These are phyloP conservation scores for Lentinula sp. DNA, from an alignment of 768 basidiomycete species.

Conservation along the genomic window DNA sequence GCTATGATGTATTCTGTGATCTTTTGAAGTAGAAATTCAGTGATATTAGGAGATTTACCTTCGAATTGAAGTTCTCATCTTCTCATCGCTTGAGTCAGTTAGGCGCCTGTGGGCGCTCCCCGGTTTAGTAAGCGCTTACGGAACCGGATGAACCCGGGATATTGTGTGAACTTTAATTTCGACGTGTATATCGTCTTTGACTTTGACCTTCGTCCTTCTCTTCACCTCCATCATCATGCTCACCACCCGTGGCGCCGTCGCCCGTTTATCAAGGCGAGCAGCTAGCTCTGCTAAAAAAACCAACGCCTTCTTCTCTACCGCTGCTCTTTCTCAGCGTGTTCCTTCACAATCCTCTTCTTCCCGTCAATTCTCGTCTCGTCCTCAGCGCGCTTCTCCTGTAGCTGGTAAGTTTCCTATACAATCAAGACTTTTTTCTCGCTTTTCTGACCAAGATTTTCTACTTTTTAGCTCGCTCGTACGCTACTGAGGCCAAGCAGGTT, in stretches of 20 bases:
- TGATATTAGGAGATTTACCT: neutral
- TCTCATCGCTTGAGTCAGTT: no score
- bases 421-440: conserved; percentile 10
- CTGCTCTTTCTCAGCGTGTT: conserved; percentile 52
- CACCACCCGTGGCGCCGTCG: conserved; percentile 80
- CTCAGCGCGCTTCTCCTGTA: conserved; percentile 40
- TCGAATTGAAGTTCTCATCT: neutral
- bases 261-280: conserved; percentile 84
- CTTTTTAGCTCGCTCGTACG: conserved; percentile 72
- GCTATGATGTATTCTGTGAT: no score
- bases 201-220: neutral
- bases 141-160: conserved; percentile 11
- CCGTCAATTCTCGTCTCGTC: conserved; percentile 42
- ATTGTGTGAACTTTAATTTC: conserved; percentile 43
- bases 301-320: conserved; percentile 77
- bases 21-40: no score
- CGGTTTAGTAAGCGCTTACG: neutral
- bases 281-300: conserved; percentile 70
- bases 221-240: conserved; percentile 55
- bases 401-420: conserved; percentile 40
- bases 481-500: conserved; percentile 75
- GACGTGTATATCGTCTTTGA: conserved; percentile 26
- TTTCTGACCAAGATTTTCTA: conserved; percentile 16
- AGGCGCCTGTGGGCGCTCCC: neutral
- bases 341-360: conserved; percentile 29